Conservation (phyloP, 352 stramenopile genomes). For the Thraustochytrium sp. region DNA sequence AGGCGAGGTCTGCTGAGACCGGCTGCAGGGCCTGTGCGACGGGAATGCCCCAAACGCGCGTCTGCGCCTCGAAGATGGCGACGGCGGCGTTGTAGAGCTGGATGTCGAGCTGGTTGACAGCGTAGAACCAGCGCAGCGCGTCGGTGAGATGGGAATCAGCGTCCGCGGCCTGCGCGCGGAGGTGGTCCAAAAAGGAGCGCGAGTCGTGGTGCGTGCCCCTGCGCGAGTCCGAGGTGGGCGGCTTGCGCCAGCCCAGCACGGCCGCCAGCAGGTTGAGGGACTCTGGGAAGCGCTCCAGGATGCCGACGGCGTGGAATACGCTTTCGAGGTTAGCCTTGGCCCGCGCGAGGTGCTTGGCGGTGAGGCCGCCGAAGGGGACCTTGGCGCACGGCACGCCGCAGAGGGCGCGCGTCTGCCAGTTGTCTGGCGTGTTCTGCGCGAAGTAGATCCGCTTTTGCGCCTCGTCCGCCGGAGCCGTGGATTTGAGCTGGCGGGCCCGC, state of each 20-base stretch:
- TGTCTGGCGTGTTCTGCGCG: neutral
- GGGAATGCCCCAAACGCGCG: neutral
- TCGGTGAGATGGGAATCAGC: neutral
- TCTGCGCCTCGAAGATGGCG: neutral
- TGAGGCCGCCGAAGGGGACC: neutral
- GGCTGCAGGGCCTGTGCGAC: neutral
- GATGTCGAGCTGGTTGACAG: conserved; percentile 16
- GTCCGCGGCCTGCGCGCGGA: neutral
- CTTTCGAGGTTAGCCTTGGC: neutral
- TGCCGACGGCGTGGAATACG: neutral
- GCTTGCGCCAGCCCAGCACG: neutral
- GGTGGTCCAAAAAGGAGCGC: neutral
- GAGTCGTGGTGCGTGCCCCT: neutral
- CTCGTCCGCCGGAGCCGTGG: neutral
- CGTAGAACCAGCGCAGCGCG: conserved; percentile 2
- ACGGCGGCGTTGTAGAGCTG: neutral
- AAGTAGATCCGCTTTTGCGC: neutral
- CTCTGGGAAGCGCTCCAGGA: conserved; percentile 3
- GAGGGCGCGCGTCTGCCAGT: neutral
- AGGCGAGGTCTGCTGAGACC: neutral
- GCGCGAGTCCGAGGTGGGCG: neutral
- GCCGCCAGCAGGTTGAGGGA: neutral
- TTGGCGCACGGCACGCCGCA: neutral
- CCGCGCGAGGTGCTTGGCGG: neutral
- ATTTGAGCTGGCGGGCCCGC: neutral